Evolutionary conservation across 2,329 filamentous ascomycete genomes (phyloP), one percentile per base, ranked within the genome.

Genomic region (Aspergillus thermomutatus): DNA sequence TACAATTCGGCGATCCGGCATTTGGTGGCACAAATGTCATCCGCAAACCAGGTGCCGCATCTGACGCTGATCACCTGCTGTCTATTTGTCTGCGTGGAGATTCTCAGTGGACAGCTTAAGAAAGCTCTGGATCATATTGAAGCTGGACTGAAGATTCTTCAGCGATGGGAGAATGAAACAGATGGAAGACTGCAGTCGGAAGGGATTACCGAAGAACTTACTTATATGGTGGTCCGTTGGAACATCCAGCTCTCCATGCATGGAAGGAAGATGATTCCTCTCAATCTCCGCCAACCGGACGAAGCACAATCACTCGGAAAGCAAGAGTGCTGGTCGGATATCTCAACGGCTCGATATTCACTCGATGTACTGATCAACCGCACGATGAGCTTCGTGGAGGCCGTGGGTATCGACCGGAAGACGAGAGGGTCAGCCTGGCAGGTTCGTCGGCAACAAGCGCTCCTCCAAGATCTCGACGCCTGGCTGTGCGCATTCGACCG

Each of bases 1-100:
- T 83, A 83, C 60, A 77, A 78, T 53, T 76, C 76, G 54, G 78
- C 80, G 3, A 79, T 83, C 28, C 50, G 54, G 9, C 67, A 70
- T 0, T 72, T 75, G 21, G 62, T 82, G 23, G 43, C 55, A 3
- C 53, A 64, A 21, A 59, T 82, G 26, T 45, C 58, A 1, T 19
- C 41, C 19, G 21, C 5, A 28, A 19, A 8, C 10, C 53, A 11
- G n/a, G 56, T 14, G 41, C 43, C 23, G 10, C 49, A 66, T 19
- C 41, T 62, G 17, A 57, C 57, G 2, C 55, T 68, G 11, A 56
- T 65, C 5, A 56, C 58, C 2, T 67, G 66, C 17, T 61, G 63
- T 9, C 48, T 68, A 5, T 67, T 68, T 51, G 40, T 66, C 4
- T 64, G 60, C 45, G 31, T 68, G 2, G 66, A 67, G 43, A 64